Percentiles rank a stretch among this genome's conserved stretches.
Conservation (phyloP, 768 basidiomycete genomes). For the Mycena olivaceomarginata region DNA sequence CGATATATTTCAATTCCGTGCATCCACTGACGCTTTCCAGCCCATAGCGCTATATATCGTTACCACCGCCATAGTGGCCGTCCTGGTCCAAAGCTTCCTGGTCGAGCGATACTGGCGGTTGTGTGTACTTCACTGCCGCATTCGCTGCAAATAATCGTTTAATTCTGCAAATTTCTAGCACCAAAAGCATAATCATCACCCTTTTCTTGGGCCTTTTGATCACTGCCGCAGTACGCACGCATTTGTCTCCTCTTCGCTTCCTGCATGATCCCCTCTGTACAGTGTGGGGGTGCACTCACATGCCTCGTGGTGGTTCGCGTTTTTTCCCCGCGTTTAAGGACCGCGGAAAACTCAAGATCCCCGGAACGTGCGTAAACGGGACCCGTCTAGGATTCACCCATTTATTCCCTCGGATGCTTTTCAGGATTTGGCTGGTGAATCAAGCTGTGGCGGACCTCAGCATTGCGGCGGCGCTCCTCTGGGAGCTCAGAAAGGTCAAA, state of each 20-base stretch:
- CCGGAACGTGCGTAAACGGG: neutral
- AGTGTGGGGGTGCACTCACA: slow-evolving; percentile 1
- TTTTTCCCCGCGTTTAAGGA: neutral
- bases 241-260: neutral
- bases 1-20: neutral
- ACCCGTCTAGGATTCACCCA: neutral
- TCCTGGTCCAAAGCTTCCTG: neutral
- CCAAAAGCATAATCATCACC: slow-evolving; percentile 3
- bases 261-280: neutral
- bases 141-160: neutral
- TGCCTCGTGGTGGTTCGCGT: neutral
- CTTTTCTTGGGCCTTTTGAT: neutral
- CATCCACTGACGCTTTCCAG: neutral
- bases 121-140: neutral
- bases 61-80: slow-evolving; percentile 1
- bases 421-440: neutral
- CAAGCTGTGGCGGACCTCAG: neutral
- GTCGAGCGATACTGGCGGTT: slow-evolving; percentile 1
- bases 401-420: neutral
- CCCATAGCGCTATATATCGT: neutral
- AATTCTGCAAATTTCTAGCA: neutral
- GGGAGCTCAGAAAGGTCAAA: neutral
- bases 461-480: neutral
- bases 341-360: neutral
- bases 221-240: neutral